Evolutionary conservation across 768 basidiomycete genomes (phyloP), one percentile per base, ranked within the genome.

Genomic region (Jaapia argillacea): DNA sequence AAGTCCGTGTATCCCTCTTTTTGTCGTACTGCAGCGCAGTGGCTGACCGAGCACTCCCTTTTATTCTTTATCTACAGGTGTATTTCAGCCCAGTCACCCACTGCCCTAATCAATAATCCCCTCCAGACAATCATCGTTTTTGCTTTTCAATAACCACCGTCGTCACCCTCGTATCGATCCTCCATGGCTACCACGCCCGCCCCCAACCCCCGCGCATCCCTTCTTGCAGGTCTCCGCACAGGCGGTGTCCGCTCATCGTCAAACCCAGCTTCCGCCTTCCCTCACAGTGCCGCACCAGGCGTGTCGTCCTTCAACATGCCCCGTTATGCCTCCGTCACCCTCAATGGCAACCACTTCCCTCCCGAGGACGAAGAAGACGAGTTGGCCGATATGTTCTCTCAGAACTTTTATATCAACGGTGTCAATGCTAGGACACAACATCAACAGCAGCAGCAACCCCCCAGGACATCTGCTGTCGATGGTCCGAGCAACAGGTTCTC

Each of bases 221-320:
- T 91, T 57, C 85, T 91, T 62, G 72, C 82, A 47, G 86, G 85
- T 53, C 85, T 91, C 57, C 84, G 88, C 59, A 91, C 88, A 43
- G 89, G 88, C 59, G 88, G 88, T 40, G 89, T 91, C 47, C 83
- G 88, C 53, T 80, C 87, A n/a, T 56, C 71, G 36, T 84, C 85
- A 45, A 60, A 55, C 20, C 54, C 62, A 21, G 48, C 51, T 36
- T 41, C 61, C 45, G 58, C 63, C 40, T 61, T 75, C 16, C 83
- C 85, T 33, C 79, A 83, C 61, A 80, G 82, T 38, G 80, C 85
- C 43, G 77, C 78, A 21, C 77, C 80, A 20, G 61, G 68, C 33
- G 68, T 68, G 43, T n/a, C n/a, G n/a, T 64, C 78, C 27, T 85
- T 85, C 72, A 76, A 75, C 58, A 54, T 85, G 41, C 70, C 78